Evolutionary conservation across 1,139 yeast genomes (phyloP).

Genomic region (Yamadazyma dendronema): DNA sequence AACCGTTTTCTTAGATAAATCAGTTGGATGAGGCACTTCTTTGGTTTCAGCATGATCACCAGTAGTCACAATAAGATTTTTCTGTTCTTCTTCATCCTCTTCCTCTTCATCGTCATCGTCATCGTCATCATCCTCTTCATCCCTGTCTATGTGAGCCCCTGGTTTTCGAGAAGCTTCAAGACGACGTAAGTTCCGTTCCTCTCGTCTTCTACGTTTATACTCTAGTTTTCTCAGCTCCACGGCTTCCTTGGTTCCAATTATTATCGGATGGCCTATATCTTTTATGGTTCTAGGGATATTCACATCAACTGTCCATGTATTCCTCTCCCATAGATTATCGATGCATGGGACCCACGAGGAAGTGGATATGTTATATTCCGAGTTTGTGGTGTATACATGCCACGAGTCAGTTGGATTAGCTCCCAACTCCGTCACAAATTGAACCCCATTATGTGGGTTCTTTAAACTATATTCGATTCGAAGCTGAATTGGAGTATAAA

Average conservation of each 20-base stretch:
- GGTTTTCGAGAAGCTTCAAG: neutral
- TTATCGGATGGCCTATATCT: conserved; percentile 57
- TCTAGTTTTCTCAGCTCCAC: conserved; percentile 15
- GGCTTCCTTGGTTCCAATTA: conserved; percentile 36
- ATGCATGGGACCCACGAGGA: conserved; percentile 97
- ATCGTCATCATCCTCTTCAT: conserved; percentile 19
- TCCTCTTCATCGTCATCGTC: conserved; percentile 35
- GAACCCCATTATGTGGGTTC: conserved; percentile 74
- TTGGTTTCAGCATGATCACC: conserved; percentile 61
- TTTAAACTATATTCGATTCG: conserved; percentile 64
- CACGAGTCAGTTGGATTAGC: conserved; percentile 45
- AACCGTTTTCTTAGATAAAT: conserved; percentile 70
- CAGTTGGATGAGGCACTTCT: conserved; percentile 51
- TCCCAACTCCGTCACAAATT: conserved; percentile 57
- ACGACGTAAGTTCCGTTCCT: conserved; percentile 7
- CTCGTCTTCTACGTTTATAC: conserved; percentile 17
- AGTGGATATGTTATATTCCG: conserved; percentile 76
- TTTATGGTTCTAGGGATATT: conserved; percentile 77
- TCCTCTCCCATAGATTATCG: conserved; percentile 83
- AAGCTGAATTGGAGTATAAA: conserved; percentile 71
- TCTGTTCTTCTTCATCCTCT: conserved; percentile 48
- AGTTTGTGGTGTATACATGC: conserved; percentile 86
- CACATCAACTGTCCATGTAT: conserved; percentile 89
- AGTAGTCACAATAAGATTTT: conserved; percentile 70
- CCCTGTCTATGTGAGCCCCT: conserved; percentile 6